A percentile compares a stretch with the other conserved stretches of the same genome.
phyloP scores from a whole-genome alignment of 306 rosid species.

The Mucuna pruriens region DNA sequence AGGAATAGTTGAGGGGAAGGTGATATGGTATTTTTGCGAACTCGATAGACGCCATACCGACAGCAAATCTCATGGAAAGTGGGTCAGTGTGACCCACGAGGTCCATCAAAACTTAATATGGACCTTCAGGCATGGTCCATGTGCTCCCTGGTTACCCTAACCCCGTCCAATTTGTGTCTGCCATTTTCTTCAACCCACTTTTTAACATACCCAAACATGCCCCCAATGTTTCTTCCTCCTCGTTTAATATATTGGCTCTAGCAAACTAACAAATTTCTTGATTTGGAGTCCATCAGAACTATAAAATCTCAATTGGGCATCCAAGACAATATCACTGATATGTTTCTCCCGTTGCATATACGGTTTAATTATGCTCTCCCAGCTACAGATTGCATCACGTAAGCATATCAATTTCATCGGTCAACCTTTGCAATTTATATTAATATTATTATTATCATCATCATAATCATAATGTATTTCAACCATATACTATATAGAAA shows the following conservation, averaged over 20 bases:
- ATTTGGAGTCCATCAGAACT: conserved; percentile 24
- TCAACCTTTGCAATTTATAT: conserved; percentile 28
- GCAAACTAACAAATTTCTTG: conserved; percentile 26
- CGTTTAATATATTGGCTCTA: conserved; percentile 7
- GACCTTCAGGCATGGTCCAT: conserved; percentile 57
- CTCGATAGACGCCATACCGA: conserved; percentile 45
- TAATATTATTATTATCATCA: not conserved
- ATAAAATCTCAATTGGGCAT: conserved; percentile 24
- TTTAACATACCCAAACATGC: conserved; percentile 31
- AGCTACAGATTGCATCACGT: conserved; percentile 44
- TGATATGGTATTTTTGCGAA: conserved; percentile 14
- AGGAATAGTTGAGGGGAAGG: not conserved
- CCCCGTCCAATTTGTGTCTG: conserved; percentile 55
- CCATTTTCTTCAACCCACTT: conserved; percentile 42
- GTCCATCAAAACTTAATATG: conserved; percentile 30
- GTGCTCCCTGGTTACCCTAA: conserved; percentile 46
- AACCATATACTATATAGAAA: conserved; percentile 18
- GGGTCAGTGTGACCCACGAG: conserved; percentile 62
- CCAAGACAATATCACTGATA: conserved; percentile 7
- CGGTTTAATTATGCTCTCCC: conserved; percentile 20
- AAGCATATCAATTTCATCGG: conserved; percentile 40
- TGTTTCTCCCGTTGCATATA: conserved; percentile 10
- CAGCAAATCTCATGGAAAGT: conserved; percentile 57
- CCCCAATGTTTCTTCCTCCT: conserved; percentile 21
- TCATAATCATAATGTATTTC: conserved; percentile 11